phyloP scores from a whole-genome alignment of 345 rosid genomes.

The Melaleuca quinquenervia region DNA sequence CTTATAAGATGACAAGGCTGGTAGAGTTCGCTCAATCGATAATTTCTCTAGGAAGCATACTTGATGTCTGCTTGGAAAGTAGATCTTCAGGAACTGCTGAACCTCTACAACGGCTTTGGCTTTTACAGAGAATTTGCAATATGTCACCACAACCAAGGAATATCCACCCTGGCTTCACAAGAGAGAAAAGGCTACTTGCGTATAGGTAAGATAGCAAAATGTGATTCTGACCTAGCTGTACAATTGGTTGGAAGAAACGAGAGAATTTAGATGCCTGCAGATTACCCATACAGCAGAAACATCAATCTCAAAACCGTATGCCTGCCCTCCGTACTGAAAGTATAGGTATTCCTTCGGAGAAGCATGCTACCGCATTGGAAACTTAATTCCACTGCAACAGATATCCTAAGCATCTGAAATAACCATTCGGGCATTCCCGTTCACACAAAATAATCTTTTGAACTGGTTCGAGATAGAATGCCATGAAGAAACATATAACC shows the following conservation, averaged over 20 bases:
- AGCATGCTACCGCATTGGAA: neutral
- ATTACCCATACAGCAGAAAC: slow-evolving; percentile 45
- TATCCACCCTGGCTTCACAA: neutral
- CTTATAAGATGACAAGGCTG: neutral
- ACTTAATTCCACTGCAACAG: neutral
- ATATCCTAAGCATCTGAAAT: neutral
- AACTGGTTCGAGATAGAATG: neutral
- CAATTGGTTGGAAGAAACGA: slow-evolving; percentile 26
- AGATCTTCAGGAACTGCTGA: neutral
- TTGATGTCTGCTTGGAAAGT: neutral
- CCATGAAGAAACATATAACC: neutral
- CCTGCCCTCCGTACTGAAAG: slow-evolving; percentile 67
- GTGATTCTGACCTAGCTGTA: slow-evolving; percentile 4
- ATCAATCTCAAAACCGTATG: slow-evolving; percentile 65
- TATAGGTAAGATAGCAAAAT: neutral
- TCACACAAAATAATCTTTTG: neutral
- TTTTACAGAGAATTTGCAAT: neutral
- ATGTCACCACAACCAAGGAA: neutral
- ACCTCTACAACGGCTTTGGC: neutral
- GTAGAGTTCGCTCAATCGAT: neutral
- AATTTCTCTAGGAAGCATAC: neutral
- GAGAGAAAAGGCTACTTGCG: neutral
- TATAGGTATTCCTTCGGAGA: slow-evolving; percentile 44
- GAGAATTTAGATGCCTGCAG: slow-evolving; percentile 37
- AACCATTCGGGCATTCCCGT: neutral